Base-by-base conservation (phyloP, 495 filamentous ascomycete species). In the Trichoderma reesei region DNA sequence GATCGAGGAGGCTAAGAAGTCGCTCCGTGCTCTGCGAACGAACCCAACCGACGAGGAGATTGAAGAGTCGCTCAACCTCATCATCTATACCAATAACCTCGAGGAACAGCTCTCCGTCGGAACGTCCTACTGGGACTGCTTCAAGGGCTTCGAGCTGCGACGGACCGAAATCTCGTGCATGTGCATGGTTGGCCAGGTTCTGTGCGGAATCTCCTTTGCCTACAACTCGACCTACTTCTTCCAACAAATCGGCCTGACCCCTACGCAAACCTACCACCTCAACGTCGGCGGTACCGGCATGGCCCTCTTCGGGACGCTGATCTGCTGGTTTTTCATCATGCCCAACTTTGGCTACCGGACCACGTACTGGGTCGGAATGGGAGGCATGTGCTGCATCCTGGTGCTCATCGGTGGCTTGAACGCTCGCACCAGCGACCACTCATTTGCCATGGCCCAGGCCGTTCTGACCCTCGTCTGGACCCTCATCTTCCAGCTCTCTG, bases 31-130 rank as follows among this genome's bases (percentile, higher is more conserved):
- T n/a, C 72, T 90, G 59, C 51, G 51, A 16, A 85, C 81, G 5
- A 82, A 76, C 56, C 70, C 73, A 20, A 77, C 79, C 14, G 78
- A 85, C 34, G 72, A 75, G 0, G 76, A 76, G 5, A 85, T 89
- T 69, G 80, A 87, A 59, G 83, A 88, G 70, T 86, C 85, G 0
- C 76, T 90, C 54, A 79, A 86, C 41, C 88, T 90, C 86, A 90
- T 90, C 76, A 78, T 82, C 48, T 84, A 88, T 68, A 89, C 87
- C 18, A 86, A 86, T 37, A 83, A 84, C 13, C 71, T 89, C 18
- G 88, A 90, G 71, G 79, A 82, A 62, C 76, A 78, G 41, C 75
- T 82, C 63, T 82, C 80, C 37, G 74, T 77, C 18, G 82, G 85
- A 14, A 76, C 85, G 5, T 81, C 75, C 33, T 88, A 88, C 67